Conservation (phyloP, 495 filamentous ascomycete genomes). For the Thozetella sp. region DNA sequence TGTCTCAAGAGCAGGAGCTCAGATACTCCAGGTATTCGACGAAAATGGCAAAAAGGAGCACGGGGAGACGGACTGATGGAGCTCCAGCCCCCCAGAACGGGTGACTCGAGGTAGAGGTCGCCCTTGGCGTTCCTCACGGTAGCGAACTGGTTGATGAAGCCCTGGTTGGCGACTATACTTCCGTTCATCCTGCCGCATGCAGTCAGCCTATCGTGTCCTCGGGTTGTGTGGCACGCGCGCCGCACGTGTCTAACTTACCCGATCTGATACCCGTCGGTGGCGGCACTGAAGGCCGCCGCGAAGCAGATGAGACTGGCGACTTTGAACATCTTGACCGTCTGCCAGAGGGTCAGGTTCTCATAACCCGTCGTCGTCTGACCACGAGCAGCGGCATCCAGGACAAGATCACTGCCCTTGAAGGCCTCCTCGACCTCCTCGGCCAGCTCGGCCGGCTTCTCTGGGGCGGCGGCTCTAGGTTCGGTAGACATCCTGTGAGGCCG, state of each 20-base stretch:
- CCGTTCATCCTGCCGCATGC: conserved; percentile 7
- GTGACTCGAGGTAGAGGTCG: background rate
- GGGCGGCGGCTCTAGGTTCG: too few relatives aligned
- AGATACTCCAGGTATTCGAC: conserved; percentile 9
- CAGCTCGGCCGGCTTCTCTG: background rate
- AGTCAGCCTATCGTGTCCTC: background rate
- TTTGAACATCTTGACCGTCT: conserved; percentile 13
- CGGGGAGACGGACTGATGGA: too few relatives aligned
- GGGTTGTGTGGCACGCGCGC: background rate
- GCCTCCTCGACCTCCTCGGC: background rate
- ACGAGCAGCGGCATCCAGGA: background rate
- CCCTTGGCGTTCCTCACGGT: conserved; percentile 2
- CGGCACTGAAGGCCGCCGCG: conserved; percentile 2
- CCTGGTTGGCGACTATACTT: conserved; percentile 17
- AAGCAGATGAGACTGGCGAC: conserved; percentile 10
- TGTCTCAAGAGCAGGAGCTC: too few relatives aligned
- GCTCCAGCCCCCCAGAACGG: conserved; percentile 6
- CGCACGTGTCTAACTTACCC: conserved; percentile 4
- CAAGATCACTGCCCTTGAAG: background rate
- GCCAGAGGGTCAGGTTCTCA: conserved; percentile 9
- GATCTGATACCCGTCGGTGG: conserved; percentile 15
- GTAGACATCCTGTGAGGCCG: too few relatives aligned
- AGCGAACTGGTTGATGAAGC: conserved; percentile 9
- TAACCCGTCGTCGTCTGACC: background rate
- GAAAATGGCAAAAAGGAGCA: too few relatives aligned